Percentiles rank a stretch among this genome's conserved stretches.
Evolutionary conservation across 208 protist species (phyloP).

Genomic region (Novymonas esmeraldas): DNA sequence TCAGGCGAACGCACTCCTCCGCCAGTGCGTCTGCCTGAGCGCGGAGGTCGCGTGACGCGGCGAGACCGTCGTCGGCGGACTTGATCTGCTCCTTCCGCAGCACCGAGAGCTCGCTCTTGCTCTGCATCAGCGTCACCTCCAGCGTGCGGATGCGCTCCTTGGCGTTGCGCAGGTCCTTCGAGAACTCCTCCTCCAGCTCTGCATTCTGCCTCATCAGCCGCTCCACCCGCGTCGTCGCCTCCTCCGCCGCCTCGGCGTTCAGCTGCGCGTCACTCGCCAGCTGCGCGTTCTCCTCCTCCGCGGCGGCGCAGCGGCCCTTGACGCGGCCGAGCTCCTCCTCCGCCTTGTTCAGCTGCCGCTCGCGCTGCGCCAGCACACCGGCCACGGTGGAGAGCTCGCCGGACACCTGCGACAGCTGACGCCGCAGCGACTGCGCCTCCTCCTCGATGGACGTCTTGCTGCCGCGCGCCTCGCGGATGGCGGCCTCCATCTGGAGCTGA

Average conservation of each 20-base stretch:
- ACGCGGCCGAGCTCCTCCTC: constrained; percentile 45
- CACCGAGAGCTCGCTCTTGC: constrained; percentile 45
- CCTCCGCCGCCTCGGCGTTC: constrained; percentile 38
- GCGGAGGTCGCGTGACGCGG: constrained; percentile 46
- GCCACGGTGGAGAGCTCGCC: constrained; percentile 74
- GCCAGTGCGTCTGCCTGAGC: constrained; percentile 42
- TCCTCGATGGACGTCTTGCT: constrained; percentile 66
- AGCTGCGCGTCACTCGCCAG: constrained; percentile 54
- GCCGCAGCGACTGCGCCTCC: constrained; percentile 70
- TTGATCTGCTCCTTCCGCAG: constrained; percentile 55
- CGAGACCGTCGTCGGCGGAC: constrained; percentile 42
- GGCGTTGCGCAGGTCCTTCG: constrained; percentile 51
- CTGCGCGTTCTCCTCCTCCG: constrained; percentile 66
- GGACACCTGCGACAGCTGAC: constrained; percentile 62
- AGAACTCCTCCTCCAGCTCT: constrained; percentile 59
- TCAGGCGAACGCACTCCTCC: constrained; percentile 46
- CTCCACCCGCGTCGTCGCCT: constrained; percentile 56
- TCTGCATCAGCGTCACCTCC: constrained; percentile 55
- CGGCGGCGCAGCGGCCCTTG: constrained; percentile 29
- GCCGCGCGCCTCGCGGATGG: constrained; percentile 69
- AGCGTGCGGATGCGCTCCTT: constrained; percentile 62
- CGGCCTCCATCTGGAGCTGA: constrained; percentile 66
- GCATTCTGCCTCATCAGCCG: constrained; percentile 64
- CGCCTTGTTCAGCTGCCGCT: constrained; percentile 49
- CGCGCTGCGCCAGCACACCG: constrained; percentile 67